Evolutionary conservation across 768 basidiomycete genomes (phyloP).

Genomic region (Lepiota subincarnata): DNA sequence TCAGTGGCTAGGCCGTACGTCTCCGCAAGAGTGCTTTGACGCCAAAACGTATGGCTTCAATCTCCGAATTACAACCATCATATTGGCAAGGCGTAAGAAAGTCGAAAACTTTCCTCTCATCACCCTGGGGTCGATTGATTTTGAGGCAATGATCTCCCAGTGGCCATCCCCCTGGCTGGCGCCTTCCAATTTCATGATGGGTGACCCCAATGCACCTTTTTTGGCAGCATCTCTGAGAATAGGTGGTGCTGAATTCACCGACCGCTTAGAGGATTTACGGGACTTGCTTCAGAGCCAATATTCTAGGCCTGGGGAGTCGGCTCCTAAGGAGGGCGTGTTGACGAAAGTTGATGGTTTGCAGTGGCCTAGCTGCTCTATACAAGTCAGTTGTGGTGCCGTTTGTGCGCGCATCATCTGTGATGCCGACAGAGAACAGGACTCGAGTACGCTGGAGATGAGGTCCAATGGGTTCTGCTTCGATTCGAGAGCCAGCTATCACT

Average conservation of each 20-base stretch:
- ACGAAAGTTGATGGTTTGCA: conserved; percentile 6
- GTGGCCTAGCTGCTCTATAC: conserved; percentile 21
- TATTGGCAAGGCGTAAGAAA: conserved; percentile 39
- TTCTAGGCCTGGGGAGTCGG: conserved; percentile 10
- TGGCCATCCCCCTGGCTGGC: conserved; percentile 61
- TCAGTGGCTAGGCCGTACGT: conserved; percentile 46
- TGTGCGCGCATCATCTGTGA: conserved; percentile 50
- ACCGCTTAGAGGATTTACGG: conserved; percentile 50
- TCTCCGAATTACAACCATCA: conserved; percentile 37
- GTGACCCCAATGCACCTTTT: conserved; percentile 57
- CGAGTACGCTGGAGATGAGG: conserved; percentile 52
- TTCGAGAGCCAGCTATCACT: conserved; percentile 39
- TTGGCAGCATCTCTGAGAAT: conserved; percentile 43
- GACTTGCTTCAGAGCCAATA: conserved; percentile 28
- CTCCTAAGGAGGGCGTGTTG: background rate
- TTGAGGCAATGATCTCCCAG: conserved; percentile 45
- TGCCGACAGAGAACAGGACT: conserved; percentile 31
- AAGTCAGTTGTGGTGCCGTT: conserved; percentile 46
- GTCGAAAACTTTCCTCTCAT: conserved; percentile 37
- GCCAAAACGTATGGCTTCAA: conserved; percentile 47
- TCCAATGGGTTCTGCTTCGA: conserved; percentile 43
- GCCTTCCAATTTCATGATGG: conserved; percentile 43
- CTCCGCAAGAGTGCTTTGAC: conserved; percentile 30
- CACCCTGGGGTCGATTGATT: conserved; percentile 34
- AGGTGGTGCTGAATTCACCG: conserved; percentile 45